Evolutionary conservation across 371 early-diverging fungal species (phyloP), one percentile per base, ranked within the genome.

Genomic region (Rhizomucor miehei): DNA sequence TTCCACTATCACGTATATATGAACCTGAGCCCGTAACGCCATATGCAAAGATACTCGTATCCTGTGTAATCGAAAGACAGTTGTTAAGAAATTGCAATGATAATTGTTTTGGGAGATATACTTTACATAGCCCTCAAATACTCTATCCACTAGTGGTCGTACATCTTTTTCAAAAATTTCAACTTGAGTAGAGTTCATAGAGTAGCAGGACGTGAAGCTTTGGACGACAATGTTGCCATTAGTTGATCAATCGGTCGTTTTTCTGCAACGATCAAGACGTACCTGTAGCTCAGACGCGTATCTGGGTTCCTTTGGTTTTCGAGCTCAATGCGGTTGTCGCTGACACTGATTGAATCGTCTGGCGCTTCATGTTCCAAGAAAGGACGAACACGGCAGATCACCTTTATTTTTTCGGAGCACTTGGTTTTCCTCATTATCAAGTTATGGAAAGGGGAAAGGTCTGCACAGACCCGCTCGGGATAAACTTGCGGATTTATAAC

Each of bases 41-140:
- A 59, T 89, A 89, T 54, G 82, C 82, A 54, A 90, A 85, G 41
- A 89, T 75, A 3, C 87, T 87, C 0, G 85, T 73, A 38, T 81
- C 67, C 69, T 67, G 12, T n/a, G n/a, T n/a, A n/a, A n/a, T n/a
- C n/a, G 14, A 54, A 13, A 17, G 44, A 38, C 0, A 45, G 11
- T 12, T n/a, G 39, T 25, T 14, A 8, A 40, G 5, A 29, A 5
- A 29, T 8, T 38, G 14, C n/a, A 48, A 46, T 17, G 14, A 44
- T 13, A 12, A 37, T 1, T 6, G 8, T 38, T 16, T 25, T 49
- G 10, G 13, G 35, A 2, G 14, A 39, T 12, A 34, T 35, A 52
- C 60, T 8, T 45, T 62, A 65, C 72, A 52, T 77, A 54, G 0
- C 86, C 86, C 39, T 58, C 65, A 47, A 82, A 77, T 12, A 81